Evolutionary conservation across 2,329 filamentous ascomycete genomes (phyloP), one percentile per base, ranked within the genome.

Genomic region (Ambrosiella beaveri): DNA sequence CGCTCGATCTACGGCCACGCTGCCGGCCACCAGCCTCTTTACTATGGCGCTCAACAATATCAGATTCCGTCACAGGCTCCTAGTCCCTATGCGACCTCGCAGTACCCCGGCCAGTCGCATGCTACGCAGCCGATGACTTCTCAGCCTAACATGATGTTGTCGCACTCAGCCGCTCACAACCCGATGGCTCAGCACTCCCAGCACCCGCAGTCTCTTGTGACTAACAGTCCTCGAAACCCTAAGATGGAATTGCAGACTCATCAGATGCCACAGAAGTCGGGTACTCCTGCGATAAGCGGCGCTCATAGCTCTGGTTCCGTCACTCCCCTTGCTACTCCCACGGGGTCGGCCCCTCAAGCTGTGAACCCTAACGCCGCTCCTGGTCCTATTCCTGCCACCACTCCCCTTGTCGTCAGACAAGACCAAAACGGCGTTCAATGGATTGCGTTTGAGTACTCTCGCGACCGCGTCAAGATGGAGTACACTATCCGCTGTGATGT

Each of bases 401-500:
- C 93, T 0, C 93, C 93, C 0, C 75, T 96, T 7, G 90, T 97
- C 7, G 91, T 97, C 27, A 78, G 90, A 63, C 91, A 97, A 70
- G 93, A 97, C 65, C 86, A 88, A 66, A 97, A 95, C 64, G 93
- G 93, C 7, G 91, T 97, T 6, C 93, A 97, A 70, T 97, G 93
- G 93, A 97, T 97, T 66, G 89, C 89, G 0, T 98, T 97, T 62
- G 93, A 98, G 70, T 98, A 98, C 69, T 97, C 91, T 9, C 82
- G 91, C 61, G 91, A 98, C 68, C 80, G 91, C 51, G 90, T 97
- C 64, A 98, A 98, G 80, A 95, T 97, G 89, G 90, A 97, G 71
- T 98, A 98, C 72, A 96, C 90, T 0, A 98, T 98, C 65, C 85
- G 93, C 56, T 97, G 93, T 69, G 93, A 97, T 65, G 93, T 97